These are phyloP conservation scores for Candida tropicalis DNA, from an alignment of 1,139 yeast species.

Conservation along the genomic window DNA sequence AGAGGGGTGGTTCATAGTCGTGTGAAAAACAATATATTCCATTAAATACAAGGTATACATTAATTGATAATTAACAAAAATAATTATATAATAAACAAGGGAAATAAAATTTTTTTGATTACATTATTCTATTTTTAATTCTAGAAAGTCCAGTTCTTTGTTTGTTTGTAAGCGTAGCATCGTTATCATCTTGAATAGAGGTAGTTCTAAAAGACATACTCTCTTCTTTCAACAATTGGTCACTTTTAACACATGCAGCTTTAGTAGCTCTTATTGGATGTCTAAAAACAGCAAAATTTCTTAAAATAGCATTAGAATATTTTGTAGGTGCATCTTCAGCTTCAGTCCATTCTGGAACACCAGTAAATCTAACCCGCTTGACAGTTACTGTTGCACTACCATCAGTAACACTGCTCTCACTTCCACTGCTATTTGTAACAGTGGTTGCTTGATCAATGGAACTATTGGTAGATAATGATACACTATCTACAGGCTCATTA, in stretches of 20 bases:
- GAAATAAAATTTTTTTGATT: too few relatives aligned
- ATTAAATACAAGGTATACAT: too few relatives aligned
- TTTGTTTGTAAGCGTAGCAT: conserved; percentile 6
- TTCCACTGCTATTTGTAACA: not conserved
- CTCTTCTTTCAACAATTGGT: conserved; percentile 53
- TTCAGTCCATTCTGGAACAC: conserved; percentile 53
- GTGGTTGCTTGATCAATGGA: conserved; percentile 4
- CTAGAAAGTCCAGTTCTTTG: conserved; percentile 8
- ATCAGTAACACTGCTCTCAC: conserved; percentile 2
- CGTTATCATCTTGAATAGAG: conserved; percentile 10
- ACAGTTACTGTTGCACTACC: conserved; percentile 9
- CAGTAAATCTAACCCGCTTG: conserved; percentile 54
- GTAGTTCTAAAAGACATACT: conserved; percentile 50
- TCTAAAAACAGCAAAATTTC: conserved; percentile 47
- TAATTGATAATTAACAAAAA: too few relatives aligned
- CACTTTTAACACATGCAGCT: conserved; percentile 36
- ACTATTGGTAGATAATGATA: conserved; percentile 5
- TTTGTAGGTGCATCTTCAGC: conserved; percentile 60
- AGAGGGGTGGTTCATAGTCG: not conserved
- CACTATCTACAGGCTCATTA: conserved; percentile 11
- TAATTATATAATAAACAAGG: too few relatives aligned
- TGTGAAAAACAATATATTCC: not conserved
- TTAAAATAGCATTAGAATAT: conserved; percentile 47
- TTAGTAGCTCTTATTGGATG: conserved; percentile 22
- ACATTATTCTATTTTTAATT: conserved; percentile 10